Percentiles rank a stretch among this genome's conserved stretches.
Evolutionary conservation across 2,329 filamentous ascomycete species (phyloP).

Genomic region (Calonectria hongkongensis): DNA sequence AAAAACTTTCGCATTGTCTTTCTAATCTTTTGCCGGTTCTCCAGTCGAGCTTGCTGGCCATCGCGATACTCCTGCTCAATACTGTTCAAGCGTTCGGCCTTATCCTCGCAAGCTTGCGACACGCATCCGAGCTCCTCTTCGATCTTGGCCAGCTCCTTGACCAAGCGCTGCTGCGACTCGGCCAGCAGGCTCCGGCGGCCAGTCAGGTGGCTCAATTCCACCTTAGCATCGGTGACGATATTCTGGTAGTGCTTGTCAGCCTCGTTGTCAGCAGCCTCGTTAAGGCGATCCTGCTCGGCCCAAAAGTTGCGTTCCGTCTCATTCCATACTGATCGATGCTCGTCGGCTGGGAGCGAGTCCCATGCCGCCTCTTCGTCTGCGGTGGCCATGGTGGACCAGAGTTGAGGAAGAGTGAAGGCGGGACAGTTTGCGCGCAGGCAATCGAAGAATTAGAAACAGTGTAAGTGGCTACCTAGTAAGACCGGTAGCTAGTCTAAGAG

Average conservation of each 20-base stretch:
- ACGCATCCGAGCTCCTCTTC: slow-evolving; percentile 63
- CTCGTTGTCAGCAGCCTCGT: slow-evolving; percentile 50
- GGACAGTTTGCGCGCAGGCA: not conserved
- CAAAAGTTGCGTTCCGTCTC: slow-evolving; percentile 62
- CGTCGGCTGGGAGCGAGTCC: slow-evolving; percentile 57
- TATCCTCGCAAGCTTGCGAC: slow-evolving; percentile 55
- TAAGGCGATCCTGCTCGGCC: slow-evolving; percentile 53
- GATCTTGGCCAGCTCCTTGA: slow-evolving; percentile 57
- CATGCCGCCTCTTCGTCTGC: slow-evolving; percentile 53
- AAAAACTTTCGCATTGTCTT: slow-evolving; percentile 60
- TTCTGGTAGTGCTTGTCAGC: slow-evolving; percentile 53
- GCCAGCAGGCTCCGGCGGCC: slow-evolving; percentile 54
- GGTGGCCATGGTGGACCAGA: slow-evolving; percentile 47
- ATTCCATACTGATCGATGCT: slow-evolving; percentile 59
- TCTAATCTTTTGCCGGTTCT: slow-evolving; percentile 54
- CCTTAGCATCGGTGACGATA: slow-evolving; percentile 52
- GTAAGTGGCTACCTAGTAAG: slow-evolving; percentile 35
- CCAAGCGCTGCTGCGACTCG: slow-evolving; percentile 55
- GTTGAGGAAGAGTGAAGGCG: not conserved
- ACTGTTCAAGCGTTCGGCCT: slow-evolving; percentile 58
- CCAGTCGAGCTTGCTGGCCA: slow-evolving; percentile 54
- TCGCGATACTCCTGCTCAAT: slow-evolving; percentile 59
- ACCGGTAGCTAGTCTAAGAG: slow-evolving; percentile 15
- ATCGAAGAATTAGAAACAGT: slow-evolving; percentile 24
- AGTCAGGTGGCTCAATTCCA: slow-evolving; percentile 56